phyloP scores from a whole-genome alignment of 1,284 basidiomycete genomes.

The Apiotrichum mycotoxinovorans region DNA sequence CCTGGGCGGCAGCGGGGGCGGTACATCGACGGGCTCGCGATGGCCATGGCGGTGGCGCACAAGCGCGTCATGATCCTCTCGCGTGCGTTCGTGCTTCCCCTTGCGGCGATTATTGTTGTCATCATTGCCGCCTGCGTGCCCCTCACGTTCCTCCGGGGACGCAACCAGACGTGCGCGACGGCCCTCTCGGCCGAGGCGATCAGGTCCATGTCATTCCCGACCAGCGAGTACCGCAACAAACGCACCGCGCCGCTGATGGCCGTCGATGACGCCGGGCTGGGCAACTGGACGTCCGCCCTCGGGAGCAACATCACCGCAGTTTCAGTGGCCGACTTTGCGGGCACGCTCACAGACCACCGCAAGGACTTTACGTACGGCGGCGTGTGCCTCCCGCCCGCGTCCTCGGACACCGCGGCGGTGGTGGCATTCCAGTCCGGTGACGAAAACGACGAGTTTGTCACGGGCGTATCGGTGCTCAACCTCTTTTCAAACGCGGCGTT shows the following conservation, averaged over 20 bases:
- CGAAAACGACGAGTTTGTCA: constrained; percentile 19
- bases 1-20: not conserved
- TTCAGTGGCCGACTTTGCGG: constrained; percentile 57
- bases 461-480: constrained; percentile 62
- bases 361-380: constrained; percentile 59
- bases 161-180: constrained; percentile 55
- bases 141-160: constrained; percentile 60
- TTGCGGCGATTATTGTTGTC: constrained; percentile 61
- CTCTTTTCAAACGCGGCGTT: constrained; percentile 64
- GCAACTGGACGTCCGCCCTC: constrained; percentile 10
- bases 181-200: constrained; percentile 9
- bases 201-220: constrained; percentile 24
- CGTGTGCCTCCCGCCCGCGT: constrained; percentile 55
- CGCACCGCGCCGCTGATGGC: constrained; percentile 58
- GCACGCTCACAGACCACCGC: constrained; percentile 55
- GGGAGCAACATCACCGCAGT: constrained; percentile 44
- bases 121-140: constrained; percentile 64
- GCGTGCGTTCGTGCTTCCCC: constrained; percentile 64
- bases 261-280: constrained; percentile 24
- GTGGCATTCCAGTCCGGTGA: constrained; percentile 6
- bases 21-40: not conserved
- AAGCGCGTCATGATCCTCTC: constrained; percentile 66
- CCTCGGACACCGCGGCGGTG: constrained; percentile 34
- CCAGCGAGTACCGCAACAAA: constrained; percentile 45
- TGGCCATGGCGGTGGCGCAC: constrained; percentile 60